Conservation (phyloP, 371 early-diverging fungal species). For the Saksenaea oblongispora region DNA sequence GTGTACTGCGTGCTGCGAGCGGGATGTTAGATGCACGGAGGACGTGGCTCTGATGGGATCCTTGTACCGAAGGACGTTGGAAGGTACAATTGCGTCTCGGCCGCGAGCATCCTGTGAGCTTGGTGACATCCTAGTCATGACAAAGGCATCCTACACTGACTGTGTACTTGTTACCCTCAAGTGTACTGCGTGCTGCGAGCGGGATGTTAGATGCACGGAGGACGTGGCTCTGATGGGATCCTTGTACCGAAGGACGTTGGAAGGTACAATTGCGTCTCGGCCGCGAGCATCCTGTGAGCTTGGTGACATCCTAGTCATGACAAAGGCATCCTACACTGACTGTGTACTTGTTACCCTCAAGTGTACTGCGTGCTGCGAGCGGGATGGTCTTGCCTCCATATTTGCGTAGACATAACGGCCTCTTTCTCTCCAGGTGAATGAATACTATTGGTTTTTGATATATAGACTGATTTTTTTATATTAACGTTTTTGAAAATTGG, state of each 20-base stretch:
- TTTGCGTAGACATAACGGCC: not conserved
- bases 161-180: not conserved
- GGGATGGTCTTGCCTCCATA: not conserved
- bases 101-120: conserved; percentile 2
- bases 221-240: no score
- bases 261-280: conserved; percentile 1
- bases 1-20: conserved; percentile 2
- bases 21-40: no score
- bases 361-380: conserved; percentile 2
- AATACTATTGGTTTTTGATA: not conserved
- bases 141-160: not conserved
- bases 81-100: conserved; percentile 1
- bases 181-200: conserved; percentile 2
- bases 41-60: no score
- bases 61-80: not conserved
- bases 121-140: conserved; percentile 1
- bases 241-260: not conserved
- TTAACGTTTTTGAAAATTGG: not conserved
- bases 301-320: conserved; percentile 1
- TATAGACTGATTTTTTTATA: not conserved
- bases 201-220: no score
- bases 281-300: conserved; percentile 2
- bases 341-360: not conserved
- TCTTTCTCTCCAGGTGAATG: not conserved
- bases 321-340: not conserved